These are phyloP conservation scores for Aspergillus fijiensis DNA, from an alignment of 2,329 filamentous ascomycete genomes.

Conservation along the genomic window DNA sequence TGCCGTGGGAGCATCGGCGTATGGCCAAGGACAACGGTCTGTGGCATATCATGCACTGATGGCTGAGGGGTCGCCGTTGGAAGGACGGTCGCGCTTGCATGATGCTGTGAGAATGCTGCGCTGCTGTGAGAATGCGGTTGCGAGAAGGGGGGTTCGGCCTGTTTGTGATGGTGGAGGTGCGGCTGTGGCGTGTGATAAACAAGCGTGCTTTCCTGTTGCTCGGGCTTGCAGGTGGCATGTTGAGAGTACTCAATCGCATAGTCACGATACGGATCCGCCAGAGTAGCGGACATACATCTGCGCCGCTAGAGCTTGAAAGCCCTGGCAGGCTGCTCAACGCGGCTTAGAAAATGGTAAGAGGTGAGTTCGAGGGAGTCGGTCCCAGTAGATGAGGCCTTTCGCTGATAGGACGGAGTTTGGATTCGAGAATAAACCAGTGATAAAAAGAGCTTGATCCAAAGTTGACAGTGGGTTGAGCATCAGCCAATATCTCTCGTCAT, in stretches of 20 bases:
- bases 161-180: conserved; percentile 39
- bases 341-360: conserved; percentile 3
- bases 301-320: conserved; percentile 71
- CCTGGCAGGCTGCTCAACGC: conserved; percentile 57
- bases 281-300: conserved; percentile 69
- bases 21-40: conserved; percentile 32
- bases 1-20: conserved; percentile 38
- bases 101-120: conserved; percentile 38
- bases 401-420: background rate
- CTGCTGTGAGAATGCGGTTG: conserved; percentile 33
- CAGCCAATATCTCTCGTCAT: conserved; percentile 11
- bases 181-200: conserved; percentile 56
- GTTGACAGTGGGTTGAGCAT: conserved; percentile 2
- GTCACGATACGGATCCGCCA: conserved; percentile 74
- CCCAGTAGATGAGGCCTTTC: background rate
- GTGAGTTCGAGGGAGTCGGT: background rate
- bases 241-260: conserved; percentile 74
- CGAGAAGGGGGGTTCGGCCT: conserved; percentile 34
- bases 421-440: background rate
- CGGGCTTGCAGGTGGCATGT: conserved; percentile 64
- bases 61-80: conserved; percentile 32
- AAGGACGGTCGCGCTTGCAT: conserved; percentile 41
- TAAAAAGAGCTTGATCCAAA: background rate
- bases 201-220: conserved; percentile 64
- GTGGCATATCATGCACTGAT: conserved; percentile 33